phyloP scores from a whole-genome alignment of 352 stramenopile genomes.

The Phytophthora lateralis region DNA sequence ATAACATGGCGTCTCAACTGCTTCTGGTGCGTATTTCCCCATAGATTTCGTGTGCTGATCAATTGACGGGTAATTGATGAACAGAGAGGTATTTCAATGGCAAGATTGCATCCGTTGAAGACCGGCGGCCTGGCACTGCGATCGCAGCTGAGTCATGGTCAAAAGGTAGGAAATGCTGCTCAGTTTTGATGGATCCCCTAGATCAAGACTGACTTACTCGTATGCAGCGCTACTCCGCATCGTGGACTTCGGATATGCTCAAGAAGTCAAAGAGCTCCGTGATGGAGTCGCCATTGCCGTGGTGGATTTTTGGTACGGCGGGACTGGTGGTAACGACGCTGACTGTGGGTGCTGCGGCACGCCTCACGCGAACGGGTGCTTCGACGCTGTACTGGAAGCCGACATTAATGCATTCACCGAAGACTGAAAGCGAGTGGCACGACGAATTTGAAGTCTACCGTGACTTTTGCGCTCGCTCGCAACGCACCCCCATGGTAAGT shows the following conservation, averaged over 20 bases:
- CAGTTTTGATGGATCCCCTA: neutral
- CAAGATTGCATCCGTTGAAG: slow-evolving; percentile 8
- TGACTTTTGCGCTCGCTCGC: slow-evolving; percentile 93
- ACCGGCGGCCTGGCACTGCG: slow-evolving; percentile 6
- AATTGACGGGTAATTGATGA: slow-evolving; percentile 1
- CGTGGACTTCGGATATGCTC: slow-evolving; percentile 34
- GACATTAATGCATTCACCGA: slow-evolving; percentile 80
- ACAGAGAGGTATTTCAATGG: slow-evolving; percentile 21
- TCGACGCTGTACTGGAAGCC: slow-evolving; percentile 97
- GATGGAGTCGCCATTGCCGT: slow-evolving; percentile 62
- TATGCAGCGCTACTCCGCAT: slow-evolving; percentile 32
- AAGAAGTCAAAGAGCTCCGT: slow-evolving; percentile 45
- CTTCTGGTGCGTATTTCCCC: slow-evolving; percentile 22
- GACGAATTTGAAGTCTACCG: slow-evolving; percentile 95
- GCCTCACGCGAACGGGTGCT: slow-evolving; percentile 94
- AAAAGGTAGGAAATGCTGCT: slow-evolving; percentile 21
- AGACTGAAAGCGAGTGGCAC: slow-evolving; percentile 90
- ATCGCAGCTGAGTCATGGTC: slow-evolving; percentile 9
- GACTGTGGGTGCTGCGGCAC: slow-evolving; percentile 94
- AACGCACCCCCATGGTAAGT: slow-evolving; percentile 78
- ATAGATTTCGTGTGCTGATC: neutral
- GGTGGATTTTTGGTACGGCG: slow-evolving; percentile 94
- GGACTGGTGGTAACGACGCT: slow-evolving; percentile 94
- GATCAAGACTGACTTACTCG: neutral
- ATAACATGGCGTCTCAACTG: slow-evolving; percentile 27